Evolutionary conservation across 345 rosid genomes (phyloP).

Genomic region (Rhodamnia rubescens): DNA sequence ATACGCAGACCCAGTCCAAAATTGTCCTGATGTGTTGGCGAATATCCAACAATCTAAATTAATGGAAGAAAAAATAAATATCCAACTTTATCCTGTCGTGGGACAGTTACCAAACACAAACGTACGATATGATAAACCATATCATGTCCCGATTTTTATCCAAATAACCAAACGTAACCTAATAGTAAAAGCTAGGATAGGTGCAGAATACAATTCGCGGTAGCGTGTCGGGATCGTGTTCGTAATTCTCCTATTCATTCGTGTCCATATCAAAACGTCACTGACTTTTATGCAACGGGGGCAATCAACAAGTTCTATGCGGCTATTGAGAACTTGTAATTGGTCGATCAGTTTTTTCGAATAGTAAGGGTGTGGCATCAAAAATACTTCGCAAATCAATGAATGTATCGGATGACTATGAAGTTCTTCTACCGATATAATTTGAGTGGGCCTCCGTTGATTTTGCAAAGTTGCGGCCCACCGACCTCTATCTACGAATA

Average conservation of each 20-base stretch:
- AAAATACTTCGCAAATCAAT: background rate
- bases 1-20: no score
- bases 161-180: no score
- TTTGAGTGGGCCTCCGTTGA: background rate
- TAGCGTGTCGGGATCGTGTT: background rate
- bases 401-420: background rate
- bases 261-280: background rate
- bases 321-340: background rate
- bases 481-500: background rate
- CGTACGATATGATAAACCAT: no score
- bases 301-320: accelerated
- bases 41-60: no score
- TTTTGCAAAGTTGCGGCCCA: background rate
- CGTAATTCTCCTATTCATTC: background rate
- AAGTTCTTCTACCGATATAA: background rate
- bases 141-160: no score
- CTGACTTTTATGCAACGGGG: accelerated
- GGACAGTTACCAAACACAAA: no score
- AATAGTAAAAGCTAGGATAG: no score
- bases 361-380: background rate
- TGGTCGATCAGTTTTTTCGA: background rate
- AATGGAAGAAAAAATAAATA: no score
- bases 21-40: no score
- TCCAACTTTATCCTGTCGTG: no score
- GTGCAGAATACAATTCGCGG: background rate